Evolutionary conservation across 2,329 filamentous ascomycete genomes (phyloP).

Genomic region (Xylaria hypoxylon): DNA sequence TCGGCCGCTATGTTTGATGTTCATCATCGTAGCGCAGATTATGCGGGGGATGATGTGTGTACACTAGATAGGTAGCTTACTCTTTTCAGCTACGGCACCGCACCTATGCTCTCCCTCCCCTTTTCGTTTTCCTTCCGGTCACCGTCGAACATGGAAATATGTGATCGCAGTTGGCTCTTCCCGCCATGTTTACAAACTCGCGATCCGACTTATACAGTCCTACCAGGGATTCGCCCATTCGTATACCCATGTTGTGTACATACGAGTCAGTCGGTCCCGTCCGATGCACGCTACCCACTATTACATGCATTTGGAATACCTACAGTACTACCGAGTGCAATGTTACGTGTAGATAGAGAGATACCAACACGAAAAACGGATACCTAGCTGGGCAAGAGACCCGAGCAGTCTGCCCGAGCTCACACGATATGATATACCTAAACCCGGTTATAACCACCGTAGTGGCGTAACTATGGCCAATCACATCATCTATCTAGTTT

Average conservation of each 20-base stretch:
- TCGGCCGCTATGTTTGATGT: slow-evolving; percentile 38
- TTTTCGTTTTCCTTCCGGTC: not conserved
- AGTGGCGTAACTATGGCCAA: slow-evolving; percentile 33
- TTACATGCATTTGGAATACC: slow-evolving; percentile 27
- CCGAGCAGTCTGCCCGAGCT: slow-evolving; percentile 15
- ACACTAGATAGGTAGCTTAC: too few relatives aligned
- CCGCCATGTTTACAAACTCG: not conserved
- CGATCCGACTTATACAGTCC: not conserved
- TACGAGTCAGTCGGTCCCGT: not conserved
- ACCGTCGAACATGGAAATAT: not conserved
- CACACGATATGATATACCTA: slow-evolving; percentile 7
- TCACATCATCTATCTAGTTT: not conserved
- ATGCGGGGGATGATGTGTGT: slow-evolving; percentile 30
- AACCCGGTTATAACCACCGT: slow-evolving; percentile 7
- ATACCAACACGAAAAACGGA: not conserved
- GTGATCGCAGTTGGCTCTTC: not conserved
- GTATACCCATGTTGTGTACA: not conserved
- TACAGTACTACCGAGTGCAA: too few relatives aligned
- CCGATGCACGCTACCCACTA: not conserved
- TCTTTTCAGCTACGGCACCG: not conserved
- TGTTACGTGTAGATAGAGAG: too few relatives aligned
- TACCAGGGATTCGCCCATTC: slow-evolving; percentile 1
- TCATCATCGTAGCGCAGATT: slow-evolving; percentile 18
- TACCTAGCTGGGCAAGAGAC: slow-evolving; percentile 11
- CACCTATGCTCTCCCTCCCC: not conserved